Evolutionary conservation across 2,329 filamentous ascomycete genomes (phyloP), one percentile per base, ranked within the genome.

Genomic region (Grosmannia huntii): DNA sequence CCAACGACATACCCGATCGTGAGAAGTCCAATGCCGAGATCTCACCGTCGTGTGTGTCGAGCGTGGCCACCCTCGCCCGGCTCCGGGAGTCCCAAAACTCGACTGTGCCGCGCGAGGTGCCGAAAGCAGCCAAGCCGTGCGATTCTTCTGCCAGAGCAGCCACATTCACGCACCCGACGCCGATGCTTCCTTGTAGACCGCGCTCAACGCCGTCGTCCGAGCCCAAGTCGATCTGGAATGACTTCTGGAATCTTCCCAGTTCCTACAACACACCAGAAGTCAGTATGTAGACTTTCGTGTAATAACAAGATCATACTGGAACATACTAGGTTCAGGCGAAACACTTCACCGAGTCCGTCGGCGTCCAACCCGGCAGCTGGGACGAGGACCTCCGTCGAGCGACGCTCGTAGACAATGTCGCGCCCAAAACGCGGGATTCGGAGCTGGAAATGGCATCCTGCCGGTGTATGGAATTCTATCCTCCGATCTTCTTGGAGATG

Each of bases 31-130:
- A 75, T 0, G 94, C 89, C 0, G 92, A 96, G 52, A 96, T 84
- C 67, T 90, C 87, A 36, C 82, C 83, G 60, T 84, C 80, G 59
- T 84, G 79, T 0, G 78, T 80, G 14, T 85, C 79, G 2, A 99
- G 75, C 21, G 92, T 79, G 19, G 89, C 91, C 12, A 92, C 87
- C 59, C 90, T 80, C 57, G 86, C 86, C 68, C 90, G 86, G 33
- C 88, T 90, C 60, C 94, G 82, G 1, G 91, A 82, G 68, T 99
- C 94, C 89, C 91, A 99, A 67, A 97, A 92, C 69, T 99, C 94
- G 28, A 97, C 89, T 0, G 92, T 96, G n/a, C 94, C 92, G 59
- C 94, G 76, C 3, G 90, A 91, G 1, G 94, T 99, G 56, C 95
- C 94, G 66, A 99, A 99, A 0, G 92, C 91, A 38, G 91, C 79